phyloP scores from a whole-genome alignment of 2,329 filamentous ascomycete species.

The Fusarium tuaranense region DNA sequence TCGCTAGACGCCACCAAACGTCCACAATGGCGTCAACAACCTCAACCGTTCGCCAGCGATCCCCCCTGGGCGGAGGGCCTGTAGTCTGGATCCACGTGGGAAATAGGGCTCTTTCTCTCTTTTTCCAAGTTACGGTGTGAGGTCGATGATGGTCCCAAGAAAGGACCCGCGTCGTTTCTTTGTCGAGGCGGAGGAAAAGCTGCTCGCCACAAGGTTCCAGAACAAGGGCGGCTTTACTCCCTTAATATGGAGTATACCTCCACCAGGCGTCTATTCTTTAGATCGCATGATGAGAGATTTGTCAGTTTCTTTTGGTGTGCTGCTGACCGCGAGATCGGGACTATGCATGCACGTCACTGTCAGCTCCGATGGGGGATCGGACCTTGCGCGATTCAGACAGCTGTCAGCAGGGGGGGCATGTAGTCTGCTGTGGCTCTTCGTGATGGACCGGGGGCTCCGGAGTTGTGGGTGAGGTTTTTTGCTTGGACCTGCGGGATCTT shows the following conservation, averaged over 20 bases:
- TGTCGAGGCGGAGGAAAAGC: slow-evolving; percentile 3
- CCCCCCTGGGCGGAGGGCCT: slow-evolving; percentile 7
- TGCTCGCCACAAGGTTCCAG: slow-evolving; percentile 16
- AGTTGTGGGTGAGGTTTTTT: neutral
- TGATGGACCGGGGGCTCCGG: slow-evolving; percentile 16
- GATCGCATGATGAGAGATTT: slow-evolving; percentile 17
- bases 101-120: neutral
- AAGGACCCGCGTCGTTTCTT: neutral
- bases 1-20: slow-evolving; percentile 32
- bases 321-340: neutral
- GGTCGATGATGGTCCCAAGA: neutral
- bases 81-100: slow-evolving; percentile 7
- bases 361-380: slow-evolving; percentile 7
- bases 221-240: neutral
- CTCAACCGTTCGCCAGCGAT: slow-evolving; percentile 16
- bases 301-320: neutral
- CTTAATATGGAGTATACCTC: slow-evolving; percentile 7
- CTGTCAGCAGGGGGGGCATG: neutral
- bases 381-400: slow-evolving; percentile 4
- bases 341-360: neutral
- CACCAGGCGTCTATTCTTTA: slow-evolving; percentile 12
- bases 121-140: slow-evolving; percentile 14
- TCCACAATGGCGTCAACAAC: slow-evolving; percentile 25
- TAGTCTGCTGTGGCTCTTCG: slow-evolving; percentile 12
- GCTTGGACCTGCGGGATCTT: slow-evolving; percentile 3